These are phyloP conservation scores for Kodamaea neixiangensis DNA, from an alignment of 805 yeast species.

Conservation along the genomic window DNA sequence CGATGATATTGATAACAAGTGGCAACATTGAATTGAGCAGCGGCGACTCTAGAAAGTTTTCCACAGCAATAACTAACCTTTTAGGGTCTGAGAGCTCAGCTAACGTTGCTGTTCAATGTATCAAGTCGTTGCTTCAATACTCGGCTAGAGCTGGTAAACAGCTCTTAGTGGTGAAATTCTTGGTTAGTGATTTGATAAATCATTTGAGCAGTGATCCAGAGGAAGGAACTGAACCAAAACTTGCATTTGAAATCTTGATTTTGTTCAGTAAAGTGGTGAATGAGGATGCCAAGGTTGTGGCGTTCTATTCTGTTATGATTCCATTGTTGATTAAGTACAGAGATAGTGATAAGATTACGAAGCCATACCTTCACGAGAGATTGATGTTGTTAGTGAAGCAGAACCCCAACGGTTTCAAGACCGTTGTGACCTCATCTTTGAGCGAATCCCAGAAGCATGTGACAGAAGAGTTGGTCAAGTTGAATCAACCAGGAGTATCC, in stretches of 20 bases:
- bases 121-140: constrained; percentile 54
- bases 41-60: constrained; percentile 23
- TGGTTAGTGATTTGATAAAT: constrained; percentile 48
- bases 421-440: constrained; percentile 40
- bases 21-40: constrained; percentile 33
- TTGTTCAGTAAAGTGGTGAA: constrained; percentile 34
- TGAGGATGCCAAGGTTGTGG: constrained; percentile 30
- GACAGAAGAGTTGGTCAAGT: constrained; percentile 47
- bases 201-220: constrained; percentile 19
- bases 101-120: constrained; percentile 51
- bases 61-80: constrained; percentile 26
- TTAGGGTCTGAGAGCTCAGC: constrained; percentile 23
- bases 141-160: constrained; percentile 25
- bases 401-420: constrained; percentile 51
- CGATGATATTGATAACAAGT: constrained; percentile 35
- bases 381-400: constrained; percentile 48
- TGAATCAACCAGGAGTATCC: constrained; percentile 10
- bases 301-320: constrained; percentile 34
- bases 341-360: constrained; percentile 22
- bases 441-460: constrained; percentile 40
- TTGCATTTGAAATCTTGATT: constrained; percentile 51
- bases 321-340: constrained; percentile 37
- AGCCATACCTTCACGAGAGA: constrained; percentile 46
- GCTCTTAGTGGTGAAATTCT: constrained; percentile 42
- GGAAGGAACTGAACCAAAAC: constrained; percentile 18